phyloP scores from a whole-genome alignment of 257 asterid species.

The Solanum okadae region DNA sequence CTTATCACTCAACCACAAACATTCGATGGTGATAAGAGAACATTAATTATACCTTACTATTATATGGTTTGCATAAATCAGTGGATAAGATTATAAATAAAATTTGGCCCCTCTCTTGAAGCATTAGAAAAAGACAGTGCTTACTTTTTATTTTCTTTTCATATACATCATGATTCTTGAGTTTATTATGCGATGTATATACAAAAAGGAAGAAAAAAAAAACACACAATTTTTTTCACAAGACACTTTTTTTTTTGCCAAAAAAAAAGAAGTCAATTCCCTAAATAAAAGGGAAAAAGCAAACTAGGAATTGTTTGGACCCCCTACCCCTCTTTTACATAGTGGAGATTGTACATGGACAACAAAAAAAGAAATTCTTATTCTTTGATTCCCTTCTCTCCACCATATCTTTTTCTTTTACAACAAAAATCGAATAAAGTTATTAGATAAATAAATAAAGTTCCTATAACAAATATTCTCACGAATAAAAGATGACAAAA shows the following conservation, averaged over 20 bases:
- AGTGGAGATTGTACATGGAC: constrained; percentile 11
- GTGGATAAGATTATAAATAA: not conserved
- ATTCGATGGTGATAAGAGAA: not conserved
- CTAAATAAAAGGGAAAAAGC: not conserved
- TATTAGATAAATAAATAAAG: not conserved
- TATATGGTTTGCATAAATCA: not conserved
- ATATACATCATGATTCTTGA: not conserved
- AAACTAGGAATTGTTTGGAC: not conserved
- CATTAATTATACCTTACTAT: not conserved
- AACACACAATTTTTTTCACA: not conserved
- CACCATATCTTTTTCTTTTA: constrained; percentile 1
- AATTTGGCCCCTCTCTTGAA: not conserved
- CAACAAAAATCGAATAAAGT: constrained; percentile 11
- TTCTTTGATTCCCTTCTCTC: constrained; percentile 24
- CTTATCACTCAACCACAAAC: too few species aligned
- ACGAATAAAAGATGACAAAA: not conserved
- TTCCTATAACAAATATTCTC: not conserved
- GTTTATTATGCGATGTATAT: not conserved
- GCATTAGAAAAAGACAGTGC: not conserved
- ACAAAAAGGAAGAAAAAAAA: not conserved
- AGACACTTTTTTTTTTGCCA: not conserved
- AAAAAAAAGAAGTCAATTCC: not conserved
- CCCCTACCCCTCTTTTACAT: constrained; percentile 1
- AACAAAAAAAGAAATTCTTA: constrained; percentile 11
- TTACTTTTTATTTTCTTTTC: not conserved